Conservation (phyloP, 2,329 filamentous ascomycete species). For the Gliomastix tumulicola region DNA sequence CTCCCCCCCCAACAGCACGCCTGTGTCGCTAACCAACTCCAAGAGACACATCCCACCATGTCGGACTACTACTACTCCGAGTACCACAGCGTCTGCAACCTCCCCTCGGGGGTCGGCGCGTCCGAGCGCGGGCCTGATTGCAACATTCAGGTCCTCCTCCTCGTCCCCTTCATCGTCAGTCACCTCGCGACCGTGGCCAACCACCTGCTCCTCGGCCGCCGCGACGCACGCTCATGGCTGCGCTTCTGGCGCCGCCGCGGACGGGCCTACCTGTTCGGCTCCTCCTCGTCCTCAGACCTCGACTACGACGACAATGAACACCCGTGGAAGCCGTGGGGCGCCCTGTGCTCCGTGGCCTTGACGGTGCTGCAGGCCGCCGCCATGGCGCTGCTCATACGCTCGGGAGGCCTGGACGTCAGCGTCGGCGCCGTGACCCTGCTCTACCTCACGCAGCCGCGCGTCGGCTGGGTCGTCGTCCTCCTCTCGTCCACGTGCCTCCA, state of each 20-base stretch:
- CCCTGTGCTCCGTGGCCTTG: not conserved
- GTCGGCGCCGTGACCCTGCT: not conserved
- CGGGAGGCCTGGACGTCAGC: not conserved
- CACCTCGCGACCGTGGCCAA: not conserved
- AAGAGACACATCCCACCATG: not conserved
- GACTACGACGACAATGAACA: not conserved
- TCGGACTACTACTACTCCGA: not conserved
- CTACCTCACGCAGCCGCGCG: not conserved
- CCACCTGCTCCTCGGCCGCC: not conserved
- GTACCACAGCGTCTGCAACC: not conserved
- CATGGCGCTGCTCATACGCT: not conserved
- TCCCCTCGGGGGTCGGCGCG: not conserved
- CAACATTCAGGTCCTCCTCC: not conserved
- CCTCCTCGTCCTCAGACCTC: too few species aligned
- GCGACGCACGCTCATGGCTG: not conserved
- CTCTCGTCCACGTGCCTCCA: not conserved
- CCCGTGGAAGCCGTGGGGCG: not conserved
- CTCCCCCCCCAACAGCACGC: too few species aligned
- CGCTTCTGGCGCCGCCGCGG: too few species aligned
- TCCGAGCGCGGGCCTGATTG: not conserved
- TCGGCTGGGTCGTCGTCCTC: not conserved
- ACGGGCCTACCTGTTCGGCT: too few species aligned
- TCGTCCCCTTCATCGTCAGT: not conserved
- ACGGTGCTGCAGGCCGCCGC: not conserved
- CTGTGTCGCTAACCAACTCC: too few species aligned